Percentiles rank a stretch among this genome's conserved stretches.
Conservation (phyloP, 179 eudicot species). For the Amaranthus tricolor region DNA sequence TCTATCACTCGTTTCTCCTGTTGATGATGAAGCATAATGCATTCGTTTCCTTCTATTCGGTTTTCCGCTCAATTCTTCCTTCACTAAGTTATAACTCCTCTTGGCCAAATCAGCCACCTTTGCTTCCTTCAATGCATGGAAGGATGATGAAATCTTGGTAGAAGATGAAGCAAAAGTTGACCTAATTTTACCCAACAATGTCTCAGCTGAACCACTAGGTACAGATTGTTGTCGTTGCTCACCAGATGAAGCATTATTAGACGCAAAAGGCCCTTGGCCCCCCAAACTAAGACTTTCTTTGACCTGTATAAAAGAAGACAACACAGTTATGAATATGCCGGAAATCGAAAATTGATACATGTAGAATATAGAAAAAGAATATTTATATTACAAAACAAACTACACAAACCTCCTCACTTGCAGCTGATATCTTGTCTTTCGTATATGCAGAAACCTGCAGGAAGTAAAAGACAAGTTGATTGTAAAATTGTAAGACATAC, state of each 20-base stretch:
- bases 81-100: slow-evolving; percentile 79
- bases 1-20: slow-evolving; percentile 69
- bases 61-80: slow-evolving; percentile 79
- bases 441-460: slow-evolving; percentile 72
- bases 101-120: slow-evolving; percentile 73
- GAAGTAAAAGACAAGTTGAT: neutral
- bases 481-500: neutral
- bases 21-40: slow-evolving; percentile 45
- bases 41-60: slow-evolving; percentile 62
- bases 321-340: slow-evolving; percentile 2
- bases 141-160: slow-evolving; percentile 63
- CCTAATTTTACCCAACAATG: slow-evolving; percentile 57
- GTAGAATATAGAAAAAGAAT: neutral
- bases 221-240: slow-evolving; percentile 55
- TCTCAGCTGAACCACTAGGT: slow-evolving; percentile 41
- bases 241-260: slow-evolving; percentile 31
- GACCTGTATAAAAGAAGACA: slow-evolving; percentile 40
- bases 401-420: slow-evolving; percentile 70
- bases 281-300: slow-evolving; percentile 62
- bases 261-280: slow-evolving; percentile 54
- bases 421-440: slow-evolving; percentile 83
- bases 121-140: slow-evolving; percentile 76
- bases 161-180: slow-evolving; percentile 58
- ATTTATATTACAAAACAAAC: neutral
- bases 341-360: slow-evolving; percentile 7